Evolutionary conservation across 176 grass and related monocot genomes (phyloP).

Genomic region (Pontederia crassipes): DNA sequence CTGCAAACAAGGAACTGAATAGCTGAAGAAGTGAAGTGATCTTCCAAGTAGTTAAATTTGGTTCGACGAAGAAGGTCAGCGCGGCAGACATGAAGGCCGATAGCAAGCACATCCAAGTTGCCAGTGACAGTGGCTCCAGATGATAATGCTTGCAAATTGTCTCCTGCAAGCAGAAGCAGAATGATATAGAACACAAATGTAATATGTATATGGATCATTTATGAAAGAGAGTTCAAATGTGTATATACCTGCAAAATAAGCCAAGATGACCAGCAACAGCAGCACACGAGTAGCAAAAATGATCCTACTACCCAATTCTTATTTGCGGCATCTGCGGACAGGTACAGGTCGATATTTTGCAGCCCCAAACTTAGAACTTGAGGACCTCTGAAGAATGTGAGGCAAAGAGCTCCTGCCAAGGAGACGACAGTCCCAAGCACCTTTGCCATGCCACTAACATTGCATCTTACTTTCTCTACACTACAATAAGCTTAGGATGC

Average conservation of each 20-base stretch:
- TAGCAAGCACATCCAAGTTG: constrained; percentile 59
- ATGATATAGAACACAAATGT: not conserved
- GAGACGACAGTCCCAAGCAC: constrained; percentile 48
- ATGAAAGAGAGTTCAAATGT: not conserved
- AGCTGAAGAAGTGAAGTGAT: constrained; percentile 38
- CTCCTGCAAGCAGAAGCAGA: constrained; percentile 15
- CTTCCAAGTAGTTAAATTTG: constrained; percentile 29
- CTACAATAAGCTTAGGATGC: too few species aligned
- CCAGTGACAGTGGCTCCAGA: constrained; percentile 45
- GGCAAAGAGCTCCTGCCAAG: constrained; percentile 42
- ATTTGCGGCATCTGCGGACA: not conserved
- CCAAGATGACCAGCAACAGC: constrained; percentile 65
- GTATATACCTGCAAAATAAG: constrained; percentile 47
- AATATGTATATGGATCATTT: not conserved
- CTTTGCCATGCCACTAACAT: constrained; percentile 43
- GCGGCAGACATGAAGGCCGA: constrained; percentile 34
- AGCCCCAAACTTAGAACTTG: constrained; percentile 24
- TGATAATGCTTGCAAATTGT: constrained; percentile 52
- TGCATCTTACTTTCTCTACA: too few species aligned
- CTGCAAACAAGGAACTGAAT: constrained; percentile 38
- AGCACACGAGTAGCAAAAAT: constrained; percentile 37
- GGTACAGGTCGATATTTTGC: not conserved
- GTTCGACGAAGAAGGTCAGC: constrained; percentile 27
- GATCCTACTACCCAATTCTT: constrained; percentile 31
- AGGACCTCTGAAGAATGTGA: constrained; percentile 59